These are phyloP conservation scores for Tricharina praecox DNA, from an alignment of 495 filamentous ascomycete genomes.

Conservation along the genomic window DNA sequence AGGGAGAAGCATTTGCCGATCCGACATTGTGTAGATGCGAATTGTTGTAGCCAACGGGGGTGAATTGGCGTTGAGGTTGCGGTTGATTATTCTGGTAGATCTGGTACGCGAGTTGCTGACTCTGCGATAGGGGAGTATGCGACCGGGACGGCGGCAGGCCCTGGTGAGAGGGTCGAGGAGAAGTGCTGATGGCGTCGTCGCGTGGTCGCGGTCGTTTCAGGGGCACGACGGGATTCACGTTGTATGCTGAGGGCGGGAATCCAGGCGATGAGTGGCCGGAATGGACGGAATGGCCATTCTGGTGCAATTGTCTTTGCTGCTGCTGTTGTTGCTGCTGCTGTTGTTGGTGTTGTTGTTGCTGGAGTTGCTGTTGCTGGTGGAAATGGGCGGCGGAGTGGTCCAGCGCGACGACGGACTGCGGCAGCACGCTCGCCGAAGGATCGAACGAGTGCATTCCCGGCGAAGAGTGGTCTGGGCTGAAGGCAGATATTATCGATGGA, in stretches of 20 bases:
- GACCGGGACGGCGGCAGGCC: conserved; percentile 69
- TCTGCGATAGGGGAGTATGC: conserved; percentile 51
- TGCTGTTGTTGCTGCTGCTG: no score
- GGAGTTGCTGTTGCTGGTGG: no score
- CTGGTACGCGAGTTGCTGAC: conserved; percentile 23
- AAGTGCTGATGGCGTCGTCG: conserved; percentile 70
- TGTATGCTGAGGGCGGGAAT: conserved; percentile 57
- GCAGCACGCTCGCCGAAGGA: conserved; percentile 24
- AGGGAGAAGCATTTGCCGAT: conserved; percentile 68
- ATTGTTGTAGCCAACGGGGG: conserved; percentile 43
- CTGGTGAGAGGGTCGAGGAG: conserved; percentile 59
- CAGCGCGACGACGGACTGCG: conserved; percentile 31
- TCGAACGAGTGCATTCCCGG: conserved; percentile 27
- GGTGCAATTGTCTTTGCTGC: conserved; percentile 55
- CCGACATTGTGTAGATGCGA: conserved; percentile 63
- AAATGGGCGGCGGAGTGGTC: conserved; percentile 39
- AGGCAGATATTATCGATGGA: conserved; percentile 14
- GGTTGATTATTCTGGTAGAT: conserved; percentile 38
- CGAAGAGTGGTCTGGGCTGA: conserved; percentile 18
- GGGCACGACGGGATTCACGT: conserved; percentile 66
- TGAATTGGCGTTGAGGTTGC: conserved; percentile 40
- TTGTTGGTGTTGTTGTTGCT: no score
- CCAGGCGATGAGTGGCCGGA: conserved; percentile 65
- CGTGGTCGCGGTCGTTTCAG: conserved; percentile 68
- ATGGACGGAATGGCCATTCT: no score